Percentiles rank a stretch among this genome's conserved stretches.
phyloP scores from a whole-genome alignment of 306 rosid genomes.

The Herpetospermum pedunculosum region DNA sequence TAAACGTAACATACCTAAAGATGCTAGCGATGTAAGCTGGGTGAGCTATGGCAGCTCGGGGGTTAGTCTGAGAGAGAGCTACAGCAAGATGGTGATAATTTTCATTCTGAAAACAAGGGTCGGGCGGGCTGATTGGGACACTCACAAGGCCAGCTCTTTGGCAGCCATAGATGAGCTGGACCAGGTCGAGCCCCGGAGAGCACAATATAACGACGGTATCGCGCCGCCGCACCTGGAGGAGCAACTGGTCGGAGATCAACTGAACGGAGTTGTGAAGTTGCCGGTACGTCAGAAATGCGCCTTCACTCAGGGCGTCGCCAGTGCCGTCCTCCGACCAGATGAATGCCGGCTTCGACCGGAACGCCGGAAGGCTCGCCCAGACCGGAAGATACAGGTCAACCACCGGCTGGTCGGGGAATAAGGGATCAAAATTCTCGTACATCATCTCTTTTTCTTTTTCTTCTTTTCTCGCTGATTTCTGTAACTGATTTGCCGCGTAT shows the following conservation, averaged over 20 bases:
- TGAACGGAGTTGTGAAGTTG: constrained; percentile 43
- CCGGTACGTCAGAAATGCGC: constrained; percentile 30
- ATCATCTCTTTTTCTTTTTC: constrained; percentile 10
- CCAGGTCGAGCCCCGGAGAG: constrained; percentile 56
- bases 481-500: constrained; percentile 1
- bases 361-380: constrained; percentile 60
- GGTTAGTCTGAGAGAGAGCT: constrained; percentile 60
- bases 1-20: neutral
- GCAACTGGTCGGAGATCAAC: constrained; percentile 29
- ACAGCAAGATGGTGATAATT: constrained; percentile 41
- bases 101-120: constrained; percentile 31
- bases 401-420: constrained; percentile 72
- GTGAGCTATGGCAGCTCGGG: constrained; percentile 69
- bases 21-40: constrained; percentile 27
- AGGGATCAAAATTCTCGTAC: constrained; percentile 66
- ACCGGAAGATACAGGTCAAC: constrained; percentile 60
- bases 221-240: constrained; percentile 25
- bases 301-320: neutral
- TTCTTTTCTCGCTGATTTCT: neutral
- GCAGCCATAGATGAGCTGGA: constrained; percentile 49
- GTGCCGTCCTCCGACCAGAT: constrained; percentile 42
- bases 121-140: constrained; percentile 56
- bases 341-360: constrained; percentile 61
- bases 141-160: constrained; percentile 66
- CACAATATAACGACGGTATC: constrained; percentile 47